Evolutionary conservation across 1,284 basidiomycete genomes (phyloP).

Genomic region (Microbotryum lychnidis-dioicae): DNA sequence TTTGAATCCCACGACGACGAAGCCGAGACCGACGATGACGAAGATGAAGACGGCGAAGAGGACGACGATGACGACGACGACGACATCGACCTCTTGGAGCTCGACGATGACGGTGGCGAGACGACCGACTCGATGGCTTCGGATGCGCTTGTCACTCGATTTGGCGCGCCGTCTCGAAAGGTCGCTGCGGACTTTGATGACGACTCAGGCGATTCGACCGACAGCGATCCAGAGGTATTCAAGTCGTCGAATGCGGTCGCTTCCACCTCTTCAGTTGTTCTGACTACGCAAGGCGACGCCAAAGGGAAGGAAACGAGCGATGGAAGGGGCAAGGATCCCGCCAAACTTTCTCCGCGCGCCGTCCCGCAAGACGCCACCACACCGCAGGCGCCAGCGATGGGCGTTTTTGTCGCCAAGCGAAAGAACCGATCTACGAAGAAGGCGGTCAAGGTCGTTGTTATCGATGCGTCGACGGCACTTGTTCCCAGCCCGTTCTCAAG

Average conservation of each 20-base stretch:
- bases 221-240: slow-evolving; percentile 1
- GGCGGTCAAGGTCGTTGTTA: slow-evolving; percentile 17
- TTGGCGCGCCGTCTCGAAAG: slow-evolving; percentile 18
- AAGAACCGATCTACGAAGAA: neutral
- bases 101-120: slow-evolving; percentile 27
- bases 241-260: slow-evolving; percentile 16
- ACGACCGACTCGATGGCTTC: slow-evolving; percentile 35
- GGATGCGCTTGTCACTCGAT: slow-evolving; percentile 32
- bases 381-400: slow-evolving; percentile 16
- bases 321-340: slow-evolving; percentile 2
- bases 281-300: slow-evolving; percentile 2
- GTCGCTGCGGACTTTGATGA: neutral
- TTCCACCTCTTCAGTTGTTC: slow-evolving; percentile 19
- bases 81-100: neutral
- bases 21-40: slow-evolving; percentile 17
- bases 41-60: neutral
- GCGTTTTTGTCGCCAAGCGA: slow-evolving; percentile 15
- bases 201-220: slow-evolving; percentile 14
- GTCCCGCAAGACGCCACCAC: neutral
- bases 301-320: neutral
- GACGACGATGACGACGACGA: too few relatives aligned
- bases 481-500: slow-evolving; percentile 1
- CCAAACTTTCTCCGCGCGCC: neutral
- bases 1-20: slow-evolving; percentile 28
- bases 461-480: slow-evolving; percentile 6